These are phyloP conservation scores for Aureobasidium subglaciale DNA, from an alignment of 2,329 filamentous ascomycete species.

Conservation along the genomic window DNA sequence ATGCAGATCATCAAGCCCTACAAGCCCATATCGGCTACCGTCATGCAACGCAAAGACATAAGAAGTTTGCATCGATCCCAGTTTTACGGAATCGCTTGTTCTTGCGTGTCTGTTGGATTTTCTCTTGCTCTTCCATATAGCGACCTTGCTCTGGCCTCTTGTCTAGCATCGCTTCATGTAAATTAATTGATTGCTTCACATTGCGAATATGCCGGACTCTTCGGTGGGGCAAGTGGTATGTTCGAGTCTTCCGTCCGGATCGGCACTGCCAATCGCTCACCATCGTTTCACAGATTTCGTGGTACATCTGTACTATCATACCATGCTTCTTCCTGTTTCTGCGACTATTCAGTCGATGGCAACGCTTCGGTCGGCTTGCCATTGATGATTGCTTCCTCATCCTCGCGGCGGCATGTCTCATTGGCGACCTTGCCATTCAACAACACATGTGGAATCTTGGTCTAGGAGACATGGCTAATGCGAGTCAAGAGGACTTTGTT, in stretches of 20 bases:
- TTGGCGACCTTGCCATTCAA: constrained; percentile 4
- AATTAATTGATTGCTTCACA: constrained; percentile 1
- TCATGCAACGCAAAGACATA: not conserved
- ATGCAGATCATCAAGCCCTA: not conserved
- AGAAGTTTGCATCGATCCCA: constrained; percentile 7
- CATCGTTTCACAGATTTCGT: constrained; percentile 3
- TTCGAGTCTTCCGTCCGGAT: not conserved
- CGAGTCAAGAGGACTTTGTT: not conserved
- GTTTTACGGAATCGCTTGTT: not conserved
- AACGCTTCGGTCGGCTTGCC: constrained; percentile 6
- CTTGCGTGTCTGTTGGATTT: too few species aligned
- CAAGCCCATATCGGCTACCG: constrained; percentile 6
- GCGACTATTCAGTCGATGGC: constrained; percentile 3
- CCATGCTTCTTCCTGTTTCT: constrained; percentile 8
- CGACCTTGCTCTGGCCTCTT: not conserved
- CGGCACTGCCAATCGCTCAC: not conserved
- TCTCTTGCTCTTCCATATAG: too few species aligned
- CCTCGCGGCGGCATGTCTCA: constrained; percentile 4
- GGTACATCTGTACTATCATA: constrained; percentile 14
- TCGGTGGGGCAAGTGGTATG: constrained; percentile 11
- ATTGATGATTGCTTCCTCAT: constrained; percentile 11
- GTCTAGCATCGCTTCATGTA: not conserved
- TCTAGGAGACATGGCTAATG: not conserved
- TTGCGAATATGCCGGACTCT: constrained; percentile 4
- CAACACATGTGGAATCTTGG: constrained; percentile 15